Evolutionary conservation across 768 basidiomycete species (phyloP), one percentile per base, ranked within the genome.

Genomic region (Phylloporus rhodoxanthus): DNA sequence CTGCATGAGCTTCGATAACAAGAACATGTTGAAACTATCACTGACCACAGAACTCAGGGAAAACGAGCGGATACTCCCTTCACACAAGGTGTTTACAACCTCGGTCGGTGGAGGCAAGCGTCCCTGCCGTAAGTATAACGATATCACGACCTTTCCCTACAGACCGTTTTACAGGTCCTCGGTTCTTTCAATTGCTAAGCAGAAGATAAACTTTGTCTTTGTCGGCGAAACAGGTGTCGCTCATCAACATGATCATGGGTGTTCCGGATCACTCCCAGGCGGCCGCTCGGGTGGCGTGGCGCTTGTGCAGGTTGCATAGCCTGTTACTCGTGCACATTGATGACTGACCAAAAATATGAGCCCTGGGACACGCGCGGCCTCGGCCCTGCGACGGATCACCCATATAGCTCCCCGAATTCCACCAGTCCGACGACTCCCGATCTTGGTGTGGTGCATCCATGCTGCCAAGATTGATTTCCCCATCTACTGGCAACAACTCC

Each of bases 361-460:
- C 45, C 30, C 38, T 47, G 36, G 45, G 45, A 45, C 10, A 46
- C 36, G 17, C 36, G 36, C 10, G 23, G 45, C 17, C n/a, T 46
- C 10, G 21, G 19, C 34, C 25, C 7, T 5, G 10, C 17, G 6
- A 29, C 8, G n/a, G 32, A n/a, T 33, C 2, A 17, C 43, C 21
- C 8, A 8, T 2, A 33, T 5, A 23, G 9, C 20, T 6, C 14
- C 13, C 30, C 14, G 21, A 43, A 11, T 21, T 14, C 17, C 29
- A 2, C 4, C 1, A 10, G 21, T n/a, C 15, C 11, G 4, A 2
- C 11, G 4, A 2, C 7, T 2, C 21, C 13, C 11, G 43, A 43
- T 32, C 5, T 20, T 43, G 7, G 26, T 30, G 11, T 43, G 29
- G 42, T 43, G 42, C 25, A 43, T 43, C 19, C 43, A 9, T 8